These are phyloP conservation scores for Peronospora farinosa DNA, from an alignment of 352 stramenopile species.

Conservation along the genomic window DNA sequence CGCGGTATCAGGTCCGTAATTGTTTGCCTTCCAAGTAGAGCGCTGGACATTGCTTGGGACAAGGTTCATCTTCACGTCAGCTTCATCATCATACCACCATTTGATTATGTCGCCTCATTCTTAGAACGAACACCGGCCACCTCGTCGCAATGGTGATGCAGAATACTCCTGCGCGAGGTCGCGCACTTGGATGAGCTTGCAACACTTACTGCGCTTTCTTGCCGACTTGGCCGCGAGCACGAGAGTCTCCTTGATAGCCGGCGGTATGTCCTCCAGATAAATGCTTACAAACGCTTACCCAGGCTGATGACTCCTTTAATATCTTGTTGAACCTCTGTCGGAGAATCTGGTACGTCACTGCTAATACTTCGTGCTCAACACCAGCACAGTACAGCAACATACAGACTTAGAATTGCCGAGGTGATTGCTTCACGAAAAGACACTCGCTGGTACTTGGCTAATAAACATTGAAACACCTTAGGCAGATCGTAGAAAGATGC, in stretches of 20 bases:
- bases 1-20: neutral
- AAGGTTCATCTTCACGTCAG: conserved; percentile 12
- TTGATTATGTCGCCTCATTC: conserved; percentile 1
- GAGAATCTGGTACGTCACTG: conserved; percentile 1
- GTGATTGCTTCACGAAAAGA: too few relatives aligned
- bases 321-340: neutral
- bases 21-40: too few relatives aligned
- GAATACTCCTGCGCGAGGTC: conserved; percentile 16
- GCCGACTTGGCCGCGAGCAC: conserved; percentile 15
- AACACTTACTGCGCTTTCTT: conserved; percentile 18
- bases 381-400: too few relatives aligned
- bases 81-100: conserved; percentile 12
- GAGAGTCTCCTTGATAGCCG: conserved; percentile 13
- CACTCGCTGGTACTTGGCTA: conserved; percentile 8
- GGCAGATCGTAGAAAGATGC: neutral
- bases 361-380: neutral
- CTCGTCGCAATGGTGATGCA: conserved; percentile 15
- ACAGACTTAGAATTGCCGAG: conserved; percentile 3
- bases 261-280: conserved; percentile 19
- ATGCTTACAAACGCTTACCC: conserved; percentile 13
- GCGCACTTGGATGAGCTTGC: conserved; percentile 15
- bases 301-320: neutral
- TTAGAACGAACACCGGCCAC: conserved; percentile 9
- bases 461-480: conserved; percentile 22
- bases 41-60: neutral